Conservation (phyloP, 2,329 filamentous ascomycete species). For the Fusarium sp. region DNA sequence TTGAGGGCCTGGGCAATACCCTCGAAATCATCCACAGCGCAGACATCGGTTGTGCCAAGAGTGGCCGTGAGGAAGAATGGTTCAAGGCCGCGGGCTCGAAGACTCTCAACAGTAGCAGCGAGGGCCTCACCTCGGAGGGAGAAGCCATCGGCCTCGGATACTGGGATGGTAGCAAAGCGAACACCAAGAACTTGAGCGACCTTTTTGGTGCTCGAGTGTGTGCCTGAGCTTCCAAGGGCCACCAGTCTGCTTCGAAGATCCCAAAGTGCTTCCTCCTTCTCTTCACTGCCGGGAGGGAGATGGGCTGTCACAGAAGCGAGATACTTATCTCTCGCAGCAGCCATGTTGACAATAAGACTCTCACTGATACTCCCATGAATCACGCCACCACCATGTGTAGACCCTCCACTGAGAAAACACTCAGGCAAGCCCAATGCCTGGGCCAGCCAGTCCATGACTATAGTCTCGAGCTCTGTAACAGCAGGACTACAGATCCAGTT, state of each 20-base stretch:
- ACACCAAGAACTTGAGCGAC: conserved; percentile 87
- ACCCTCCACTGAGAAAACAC: conserved; percentile 76
- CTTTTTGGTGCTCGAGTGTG: conserved; percentile 88
- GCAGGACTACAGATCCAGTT: conserved; percentile 97
- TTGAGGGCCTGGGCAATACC: conserved; percentile 66
- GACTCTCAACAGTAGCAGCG: conserved; percentile 68
- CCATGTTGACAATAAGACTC: conserved; percentile 85
- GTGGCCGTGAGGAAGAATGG: conserved; percentile 89
- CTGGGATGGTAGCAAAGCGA: conserved; percentile 76
- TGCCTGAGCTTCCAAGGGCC: conserved; percentile 79
- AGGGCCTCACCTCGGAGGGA: conserved; percentile 74
- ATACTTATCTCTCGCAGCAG: conserved; percentile 85
- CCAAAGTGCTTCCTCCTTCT: conserved; percentile 75
- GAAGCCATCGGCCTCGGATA: conserved; percentile 70
- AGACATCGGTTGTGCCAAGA: conserved; percentile 87
- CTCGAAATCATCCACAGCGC: conserved; percentile 83
- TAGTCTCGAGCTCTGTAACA: conserved; percentile 91
- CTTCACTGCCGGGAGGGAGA: conserved; percentile 59
- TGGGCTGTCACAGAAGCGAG: conserved; percentile 67
- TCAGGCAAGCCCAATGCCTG: conserved; percentile 77
- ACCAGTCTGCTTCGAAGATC: conserved; percentile 68
- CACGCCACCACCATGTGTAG: conserved; percentile 83
- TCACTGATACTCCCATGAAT: conserved; percentile 93
- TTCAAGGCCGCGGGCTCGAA: conserved; percentile 74
- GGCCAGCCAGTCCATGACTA: conserved; percentile 92